Percentiles rank a stretch among this genome's conserved stretches.
Evolutionary conservation across 2,329 filamentous ascomycete genomes (phyloP).

Genomic region (Penicillium sp.): DNA sequence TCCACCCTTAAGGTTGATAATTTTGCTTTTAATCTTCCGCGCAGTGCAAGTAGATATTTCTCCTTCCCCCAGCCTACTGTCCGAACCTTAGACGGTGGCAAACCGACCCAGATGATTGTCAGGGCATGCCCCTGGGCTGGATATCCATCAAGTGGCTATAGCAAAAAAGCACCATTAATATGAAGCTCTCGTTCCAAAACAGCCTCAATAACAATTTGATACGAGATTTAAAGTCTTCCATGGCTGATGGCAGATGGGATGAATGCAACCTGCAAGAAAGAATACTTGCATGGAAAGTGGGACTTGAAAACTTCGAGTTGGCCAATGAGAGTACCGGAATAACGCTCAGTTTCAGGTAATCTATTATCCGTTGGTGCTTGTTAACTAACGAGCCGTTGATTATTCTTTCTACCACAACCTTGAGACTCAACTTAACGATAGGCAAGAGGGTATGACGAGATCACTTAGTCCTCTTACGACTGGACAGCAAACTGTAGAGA

Average conservation of each 20-base stretch:
- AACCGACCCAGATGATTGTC: too few species aligned
- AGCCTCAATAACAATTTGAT: not conserved
- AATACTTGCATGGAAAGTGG: not conserved
- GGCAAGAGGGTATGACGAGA: not conserved
- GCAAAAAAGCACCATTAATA: too few species aligned
- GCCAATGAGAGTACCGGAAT: not conserved
- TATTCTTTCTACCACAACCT: not conserved
- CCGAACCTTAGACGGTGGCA: too few species aligned
- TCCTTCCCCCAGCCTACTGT: too few species aligned
- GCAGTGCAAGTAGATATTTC: too few species aligned
- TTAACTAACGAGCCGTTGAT: not conserved
- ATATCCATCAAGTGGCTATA: too few species aligned
- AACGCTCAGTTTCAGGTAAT: not conserved
- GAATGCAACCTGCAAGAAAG: not conserved
- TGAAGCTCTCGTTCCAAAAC: too few species aligned
- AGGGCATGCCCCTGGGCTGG: too few species aligned
- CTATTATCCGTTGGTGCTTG: not conserved
- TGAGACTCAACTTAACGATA: too few species aligned
- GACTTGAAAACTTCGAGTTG: not conserved
- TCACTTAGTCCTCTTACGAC: not conserved
- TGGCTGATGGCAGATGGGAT: not conserved
- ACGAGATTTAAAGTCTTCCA: not conserved
- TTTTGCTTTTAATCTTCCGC: too few species aligned
- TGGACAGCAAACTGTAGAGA: too few species aligned
- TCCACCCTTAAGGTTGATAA: too few species aligned